These are phyloP conservation scores for Kodamaea ohmeri DNA, from an alignment of 1,139 yeast genomes.

Conservation along the genomic window DNA sequence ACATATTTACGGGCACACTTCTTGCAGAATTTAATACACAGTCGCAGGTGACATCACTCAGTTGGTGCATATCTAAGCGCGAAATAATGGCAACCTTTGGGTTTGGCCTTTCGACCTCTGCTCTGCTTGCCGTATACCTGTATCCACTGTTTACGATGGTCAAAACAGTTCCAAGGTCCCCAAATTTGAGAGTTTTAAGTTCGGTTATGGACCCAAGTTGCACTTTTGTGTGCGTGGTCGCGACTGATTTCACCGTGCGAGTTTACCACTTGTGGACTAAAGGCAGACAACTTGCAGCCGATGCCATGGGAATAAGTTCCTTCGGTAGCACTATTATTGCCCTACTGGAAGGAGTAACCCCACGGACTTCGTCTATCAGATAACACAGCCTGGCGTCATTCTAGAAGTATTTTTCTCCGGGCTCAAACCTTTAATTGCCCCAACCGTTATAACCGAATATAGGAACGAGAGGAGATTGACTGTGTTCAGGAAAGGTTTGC, in stretches of 20 bases:
- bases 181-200: slow-evolving; percentile 58
- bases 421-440: too few relatives aligned
- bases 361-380: background rate
- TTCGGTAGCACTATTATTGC: slow-evolving; percentile 63
- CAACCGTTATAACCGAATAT: too few relatives aligned
- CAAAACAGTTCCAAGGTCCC: slow-evolving; percentile 49
- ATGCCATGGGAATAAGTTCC: slow-evolving; percentile 17
- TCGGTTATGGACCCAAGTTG: slow-evolving; percentile 66
- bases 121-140: slow-evolving; percentile 50
- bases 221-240: slow-evolving; percentile 62
- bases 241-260: slow-evolving; percentile 73
- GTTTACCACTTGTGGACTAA: slow-evolving; percentile 68
- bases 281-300: slow-evolving; percentile 15
- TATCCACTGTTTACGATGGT: slow-evolving; percentile 61
- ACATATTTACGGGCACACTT: slow-evolving; percentile 70
- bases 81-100: slow-evolving; percentile 83
- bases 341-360: slow-evolving; percentile 35
- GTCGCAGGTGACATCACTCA: slow-evolving; percentile 75
- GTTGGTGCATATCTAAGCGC: slow-evolving; percentile 65
- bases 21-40: slow-evolving; percentile 53
- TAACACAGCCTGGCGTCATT: too few relatives aligned
- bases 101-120: slow-evolving; percentile 51
- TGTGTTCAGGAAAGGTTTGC: too few relatives aligned
- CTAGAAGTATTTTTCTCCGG: too few relatives aligned
- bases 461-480: too few relatives aligned